Base-by-base conservation (phyloP, 495 filamentous ascomycete species). In the Aspergillus wentii region DNA sequence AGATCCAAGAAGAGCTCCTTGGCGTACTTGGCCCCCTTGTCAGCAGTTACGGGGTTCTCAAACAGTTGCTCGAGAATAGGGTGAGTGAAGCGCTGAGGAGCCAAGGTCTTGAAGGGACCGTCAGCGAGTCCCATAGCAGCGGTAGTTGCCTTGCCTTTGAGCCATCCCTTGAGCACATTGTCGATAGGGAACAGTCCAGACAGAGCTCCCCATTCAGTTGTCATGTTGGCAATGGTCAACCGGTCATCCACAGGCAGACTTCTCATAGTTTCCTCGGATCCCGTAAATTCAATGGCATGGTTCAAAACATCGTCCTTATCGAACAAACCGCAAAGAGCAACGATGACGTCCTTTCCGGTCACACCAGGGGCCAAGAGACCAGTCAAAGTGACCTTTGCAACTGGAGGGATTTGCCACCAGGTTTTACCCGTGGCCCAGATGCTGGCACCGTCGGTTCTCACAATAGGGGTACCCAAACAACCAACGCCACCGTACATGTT, bases 331-430 rank as follows among this genome's bases (percentile, higher is more conserved):
- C 89, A 95, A 2, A 97, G 68, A 0, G 88, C 83, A 13, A 97
- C 79, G 54, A 98, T 97, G 13, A 95, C 83, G 62, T 98, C 91
- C 62, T 97, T 98, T 29, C 88, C 91, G 0, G 88, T 91, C 1
- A 96, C 92, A 4, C 92, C 92, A 2, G 57, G 58, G 0, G 87
- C 90, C 7, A 95, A 55, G 2, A 74, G 56, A 9, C 92, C 90
- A 0, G 74, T 86, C 13, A 98, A 69, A 0, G 76, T 88, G 8
- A 96, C 76, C 55, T 80, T 80, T 4, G 86, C 87, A 33, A 95
- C 76, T 0, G 88, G 86, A 0, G 92, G 92, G 38, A 94, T 76
- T 66, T 92, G 86, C 82, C 82, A 95, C 86, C 87, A 95, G 0
- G 85, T 94, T 43, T 71, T 69, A 1, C 80, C 80, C 2, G 87